Percentiles rank a stretch among this genome's conserved stretches.
Evolutionary conservation across 371 early-diverging fungal genomes (phyloP).

Genomic region (Mortierella sp.): DNA sequence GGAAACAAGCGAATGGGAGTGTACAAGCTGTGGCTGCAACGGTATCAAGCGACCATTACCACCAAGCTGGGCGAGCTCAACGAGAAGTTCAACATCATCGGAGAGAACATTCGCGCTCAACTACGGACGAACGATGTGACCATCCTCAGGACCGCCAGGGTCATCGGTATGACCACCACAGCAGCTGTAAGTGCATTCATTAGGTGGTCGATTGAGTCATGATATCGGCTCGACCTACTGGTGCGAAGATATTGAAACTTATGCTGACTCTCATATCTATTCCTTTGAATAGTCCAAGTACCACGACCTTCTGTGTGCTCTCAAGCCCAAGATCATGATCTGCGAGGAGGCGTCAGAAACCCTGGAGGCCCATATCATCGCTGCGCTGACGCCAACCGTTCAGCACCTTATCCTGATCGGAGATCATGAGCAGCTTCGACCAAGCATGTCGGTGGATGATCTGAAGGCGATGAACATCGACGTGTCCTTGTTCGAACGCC

Average conservation of each 20-base stretch:
- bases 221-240: background rate
- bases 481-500: slow-evolving; percentile 79
- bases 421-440: slow-evolving; percentile 81
- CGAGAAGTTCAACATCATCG: slow-evolving; percentile 57
- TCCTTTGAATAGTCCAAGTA: slow-evolving; percentile 66
- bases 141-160: slow-evolving; percentile 62
- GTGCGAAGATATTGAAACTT: background rate
- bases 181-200: slow-evolving; percentile 73
- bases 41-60: slow-evolving; percentile 52
- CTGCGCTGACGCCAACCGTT: slow-evolving; percentile 66
- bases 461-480: slow-evolving; percentile 64
- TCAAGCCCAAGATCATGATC: slow-evolving; percentile 69
- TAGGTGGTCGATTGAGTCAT: background rate
- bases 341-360: slow-evolving; percentile 85
- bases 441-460: slow-evolving; percentile 66
- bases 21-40: slow-evolving; percentile 68
- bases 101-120: slow-evolving; percentile 60
- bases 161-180: slow-evolving; percentile 81
- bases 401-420: slow-evolving; percentile 81
- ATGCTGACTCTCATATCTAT: background rate
- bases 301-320: slow-evolving; percentile 65
- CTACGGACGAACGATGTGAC: slow-evolving; percentile 59
- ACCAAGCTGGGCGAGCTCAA: slow-evolving; percentile 54
- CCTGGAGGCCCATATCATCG: slow-evolving; percentile 77
- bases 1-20: slow-evolving; percentile 64